A percentile compares a stretch with the other conserved stretches of the same genome.
phyloP scores from a whole-genome alignment of 2,329 filamentous ascomycete genomes.

The Botryotinia globosa region DNA sequence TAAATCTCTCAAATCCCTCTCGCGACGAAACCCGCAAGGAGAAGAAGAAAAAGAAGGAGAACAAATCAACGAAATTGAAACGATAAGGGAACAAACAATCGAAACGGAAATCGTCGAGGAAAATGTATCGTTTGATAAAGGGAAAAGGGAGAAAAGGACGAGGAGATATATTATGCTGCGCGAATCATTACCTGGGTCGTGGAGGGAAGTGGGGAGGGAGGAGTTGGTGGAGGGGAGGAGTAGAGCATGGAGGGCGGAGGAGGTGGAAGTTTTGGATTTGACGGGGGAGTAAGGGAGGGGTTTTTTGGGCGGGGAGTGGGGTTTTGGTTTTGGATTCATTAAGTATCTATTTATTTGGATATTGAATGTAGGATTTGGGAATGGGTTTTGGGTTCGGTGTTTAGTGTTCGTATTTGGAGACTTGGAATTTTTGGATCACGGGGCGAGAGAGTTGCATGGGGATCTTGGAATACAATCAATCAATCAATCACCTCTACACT shows the following conservation, averaged over 20 bases:
- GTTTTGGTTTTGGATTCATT: background rate
- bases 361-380: background rate
- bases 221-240: slow-evolving; percentile 21
- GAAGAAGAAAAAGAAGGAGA: background rate
- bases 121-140: background rate
- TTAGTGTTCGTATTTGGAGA: background rate
- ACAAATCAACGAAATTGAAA: background rate
- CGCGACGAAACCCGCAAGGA: background rate
- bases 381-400: background rate
- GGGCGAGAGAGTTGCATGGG: background rate
- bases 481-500: background rate
- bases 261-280: slow-evolving; percentile 22
- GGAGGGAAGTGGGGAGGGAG: slow-evolving; percentile 6
- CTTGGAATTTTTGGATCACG: background rate
- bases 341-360: background rate
- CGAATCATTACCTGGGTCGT: slow-evolving; percentile 17
- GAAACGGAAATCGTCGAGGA: slow-evolving; percentile 5
- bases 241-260: slow-evolving; percentile 16
- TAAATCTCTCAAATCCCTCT: background rate
- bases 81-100: background rate
- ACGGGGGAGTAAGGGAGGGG: background rate
- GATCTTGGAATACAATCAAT: background rate
- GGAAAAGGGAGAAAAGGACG: background rate
- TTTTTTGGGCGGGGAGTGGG: no score
- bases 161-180: slow-evolving; percentile 19